Evolutionary conservation across 1,284 basidiomycete genomes (phyloP), one percentile per base, ranked within the genome.

Genomic region (Heterobasidion parviporum): DNA sequence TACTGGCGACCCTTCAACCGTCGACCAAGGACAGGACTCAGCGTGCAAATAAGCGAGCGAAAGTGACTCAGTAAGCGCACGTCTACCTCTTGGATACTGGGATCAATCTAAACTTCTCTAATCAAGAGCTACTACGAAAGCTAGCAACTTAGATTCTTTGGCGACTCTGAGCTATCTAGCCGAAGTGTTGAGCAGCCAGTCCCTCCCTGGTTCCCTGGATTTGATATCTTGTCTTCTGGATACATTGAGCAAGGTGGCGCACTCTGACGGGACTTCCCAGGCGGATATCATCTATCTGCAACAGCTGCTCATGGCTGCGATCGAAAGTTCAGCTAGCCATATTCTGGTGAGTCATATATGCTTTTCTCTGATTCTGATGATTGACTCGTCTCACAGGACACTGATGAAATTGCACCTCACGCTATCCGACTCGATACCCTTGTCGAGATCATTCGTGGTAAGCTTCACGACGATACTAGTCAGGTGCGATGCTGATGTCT

Each of bases 391-490:
- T 15, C 20, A 35, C 54, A 60, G 66, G 54, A 81, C 74, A 77
- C 59, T 10, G 43, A 54, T 2, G 55, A 55, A 33, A 50, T 67
- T 1, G 58, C 64, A 26, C 73, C 82, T 1, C 79, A 74, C 53
- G 73, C 77, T 0, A 75, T 90, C 55, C 76, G 87, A 16, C 65
- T 94, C 56, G 92, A 95, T 60, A 83, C 93, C 1, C 77, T 96
- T 32, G 87, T 96, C 34, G 92, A 95, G 61, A 77, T 95, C 38
- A 89, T 96, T 65, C 78, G 93, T 66, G 80, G 90, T 92, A 63
- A 50, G 79, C 67, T 9, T 41, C 10, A n/a, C 10, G 36, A 43
- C 47, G 26, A 8, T 9, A 46, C 53, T 54, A n/a, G 44, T 10
- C 14, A 12, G 10, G 9, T 9, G 26, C 45, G 33, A 52, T 53